Evolutionary conservation across 768 basidiomycete species (phyloP), one percentile per base, ranked within the genome.

Genomic region (Pholiota molesta): DNA sequence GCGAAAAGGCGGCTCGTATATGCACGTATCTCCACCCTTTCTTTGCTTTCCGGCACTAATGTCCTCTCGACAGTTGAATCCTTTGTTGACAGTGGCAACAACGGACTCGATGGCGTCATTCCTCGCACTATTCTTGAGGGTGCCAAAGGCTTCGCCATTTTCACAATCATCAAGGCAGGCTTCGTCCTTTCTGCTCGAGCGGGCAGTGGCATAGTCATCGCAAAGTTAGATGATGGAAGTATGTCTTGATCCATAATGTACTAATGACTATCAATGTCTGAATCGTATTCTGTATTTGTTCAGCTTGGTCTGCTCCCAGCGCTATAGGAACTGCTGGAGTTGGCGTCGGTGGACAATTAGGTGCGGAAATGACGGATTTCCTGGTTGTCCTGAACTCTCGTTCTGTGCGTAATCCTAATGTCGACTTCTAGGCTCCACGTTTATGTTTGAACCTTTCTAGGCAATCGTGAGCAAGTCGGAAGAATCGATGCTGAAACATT

Each of bases 291-390:
- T 58, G 23, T 58, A 44, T 60, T 37, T 10, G 23, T n/a, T 7
- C 21, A 95, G 91, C 85, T 39, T 99, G 96, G 96, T 94, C 92
- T 37, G 88, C 95, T 19, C 97, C 97, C 3, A 92, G 90, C 71
- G 97, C 97, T 2, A 97, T 99, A 49, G 96, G 95, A 26, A 89
- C 93, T 3, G 97, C 91, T 14, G 97, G 97, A 0, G 71, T 96
- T 5, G 97, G 97, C 0, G 78, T 96, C 4, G 97, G 97, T 52
- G 86, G 90, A 19, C 92, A 94, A 69, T 81, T 84, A 19, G 92
- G 92, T 21, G 91, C 90, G 52, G 91, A 94, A 73, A 85, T 97
- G 79, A 97, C 95, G 0, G 95, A 97, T 69, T 96, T 97, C 69
- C 76, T 96, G 62, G 82, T 97, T 60, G 90, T 98, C 31, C 81